Evolutionary conservation across 176 grass and related monocot genomes (phyloP), one percentile per base, ranked within the genome.

Genomic region (Bonia amplexicaulis): DNA sequence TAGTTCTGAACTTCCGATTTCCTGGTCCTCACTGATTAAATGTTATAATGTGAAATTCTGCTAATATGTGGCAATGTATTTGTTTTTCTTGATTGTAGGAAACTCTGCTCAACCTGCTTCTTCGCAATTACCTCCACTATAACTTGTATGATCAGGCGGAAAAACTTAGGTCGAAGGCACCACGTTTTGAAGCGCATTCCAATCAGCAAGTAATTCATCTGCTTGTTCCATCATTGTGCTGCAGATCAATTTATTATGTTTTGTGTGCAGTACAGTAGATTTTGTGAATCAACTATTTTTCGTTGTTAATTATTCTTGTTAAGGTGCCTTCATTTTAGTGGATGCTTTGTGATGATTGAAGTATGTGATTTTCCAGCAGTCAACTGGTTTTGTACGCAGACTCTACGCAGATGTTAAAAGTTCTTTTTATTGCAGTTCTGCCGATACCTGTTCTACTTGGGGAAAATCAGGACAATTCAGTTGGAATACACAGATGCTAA

Each of bases 401-500:
- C 22, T 82, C 29, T 76, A 60, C 40, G 45, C 2, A 67, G 11
- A 22, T 70, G 22, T 12, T 88, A 29, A 75, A 69, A 6, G 26
- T 88, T 37, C 35, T 45, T 3, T 20, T 42, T 60, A 58, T 64
- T 78, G 60, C 80, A 97, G 94, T 97, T 97, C 62, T 97, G 94
- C 27, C 78, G 94, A n/a, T 97, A 97, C 47, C 77, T 97, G 60
- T 94, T 97, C 75, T 97, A 97, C 76, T 70, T 94, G 74, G 94
- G 94, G 16, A 97, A 97, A 72, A 97, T 97, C 27, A 87, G 92
- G 72, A 97, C 94, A 26, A 97, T 97, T 90, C 94, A 97, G 83
- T 90, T 97, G 82, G 94, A 97, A 29, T 97, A 97, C 52, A 94
- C 94, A 53, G 94, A 94, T 88, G 94, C 94, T 61, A 94, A 94